These are phyloP conservation scores for Elasticomyces elasticus DNA, from an alignment of 495 filamentous ascomycete species.

Conservation along the genomic window DNA sequence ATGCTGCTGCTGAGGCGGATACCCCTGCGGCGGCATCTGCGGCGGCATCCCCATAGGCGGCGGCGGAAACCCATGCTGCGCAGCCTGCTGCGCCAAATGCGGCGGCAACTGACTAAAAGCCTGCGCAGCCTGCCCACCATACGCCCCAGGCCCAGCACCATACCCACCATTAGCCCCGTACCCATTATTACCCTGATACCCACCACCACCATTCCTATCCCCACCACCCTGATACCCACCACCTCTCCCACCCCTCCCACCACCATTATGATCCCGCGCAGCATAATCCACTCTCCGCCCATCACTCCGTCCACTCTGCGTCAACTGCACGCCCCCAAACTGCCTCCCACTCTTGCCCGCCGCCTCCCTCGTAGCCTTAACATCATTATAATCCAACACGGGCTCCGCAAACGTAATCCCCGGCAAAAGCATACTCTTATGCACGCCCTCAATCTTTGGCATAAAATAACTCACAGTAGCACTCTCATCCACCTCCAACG, in stretches of 20 bases:
- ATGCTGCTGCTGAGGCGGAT: conserved; percentile 4
- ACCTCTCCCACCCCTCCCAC: background rate
- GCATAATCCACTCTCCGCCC: conserved; percentile 19
- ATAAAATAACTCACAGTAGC: conserved; percentile 74
- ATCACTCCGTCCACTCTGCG: conserved; percentile 18
- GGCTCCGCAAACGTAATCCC: conserved; percentile 64
- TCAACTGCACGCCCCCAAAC: conserved; percentile 53
- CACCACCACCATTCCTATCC: conserved; percentile 3
- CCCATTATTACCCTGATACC: conserved; percentile 11
- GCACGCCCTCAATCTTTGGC: conserved; percentile 55
- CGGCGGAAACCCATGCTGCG: conserved; percentile 15
- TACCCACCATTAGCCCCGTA: conserved; percentile 13
- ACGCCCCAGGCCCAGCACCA: background rate
- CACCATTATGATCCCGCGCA: conserved; percentile 1
- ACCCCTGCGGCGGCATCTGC: background rate
- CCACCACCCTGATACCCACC: background rate
- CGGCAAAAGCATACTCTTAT: conserved; percentile 90
- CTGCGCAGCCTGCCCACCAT: background rate
- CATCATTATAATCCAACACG: conserved; percentile 62
- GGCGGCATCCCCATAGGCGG: conserved; percentile 13
- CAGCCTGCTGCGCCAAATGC: conserved; percentile 17
- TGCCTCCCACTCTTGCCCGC: conserved; percentile 49
- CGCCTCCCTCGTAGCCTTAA: conserved; percentile 54
- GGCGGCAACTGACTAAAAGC: conserved; percentile 14
- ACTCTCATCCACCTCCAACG: conserved; percentile 61